A percentile compares a stretch with the other conserved stretches of the same genome.
Conservation (phyloP, 371 early-diverging fungal species). For the Syncephalastrum contaminatum region DNA sequence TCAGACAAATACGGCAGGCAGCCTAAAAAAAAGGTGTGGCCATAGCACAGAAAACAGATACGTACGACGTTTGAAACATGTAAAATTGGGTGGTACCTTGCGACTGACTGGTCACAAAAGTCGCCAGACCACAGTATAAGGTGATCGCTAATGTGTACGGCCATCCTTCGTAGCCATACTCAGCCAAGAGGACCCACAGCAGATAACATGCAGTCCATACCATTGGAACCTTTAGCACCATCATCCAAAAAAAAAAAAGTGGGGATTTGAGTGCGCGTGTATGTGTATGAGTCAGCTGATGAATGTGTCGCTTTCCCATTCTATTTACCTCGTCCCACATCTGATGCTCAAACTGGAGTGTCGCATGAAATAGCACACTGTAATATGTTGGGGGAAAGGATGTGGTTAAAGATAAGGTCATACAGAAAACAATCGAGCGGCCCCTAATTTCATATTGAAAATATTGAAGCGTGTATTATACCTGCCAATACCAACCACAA, state of each 20-base stretch:
- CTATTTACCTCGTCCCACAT: constrained; percentile 49
- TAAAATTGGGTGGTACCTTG: constrained; percentile 40
- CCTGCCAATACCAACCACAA: constrained; percentile 47
- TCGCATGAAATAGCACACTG: constrained; percentile 43
- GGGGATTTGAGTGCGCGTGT: no score
- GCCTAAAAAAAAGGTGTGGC: no score
- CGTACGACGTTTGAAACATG: constrained; percentile 45
- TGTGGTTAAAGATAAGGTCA: neutral
- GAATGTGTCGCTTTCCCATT: constrained; percentile 1
- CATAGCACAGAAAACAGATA: constrained; percentile 2
- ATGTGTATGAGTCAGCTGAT: no score
- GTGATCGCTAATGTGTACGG: constrained; percentile 18
- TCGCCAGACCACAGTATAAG: constrained; percentile 36
- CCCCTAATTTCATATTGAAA: neutral
- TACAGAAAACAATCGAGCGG: neutral
- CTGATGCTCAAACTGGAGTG: constrained; percentile 39
- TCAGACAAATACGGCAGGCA: neutral
- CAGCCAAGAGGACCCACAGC: constrained; percentile 30
- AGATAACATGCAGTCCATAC: constrained; percentile 46
- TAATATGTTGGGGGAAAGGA: neutral
- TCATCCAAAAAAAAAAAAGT: neutral
- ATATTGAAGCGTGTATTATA: constrained; percentile 8
- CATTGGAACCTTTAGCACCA: constrained; percentile 35
- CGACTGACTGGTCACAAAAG: constrained; percentile 36
- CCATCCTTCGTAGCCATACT: constrained; percentile 22